phyloP scores from a whole-genome alignment of 331 rosid species.

The Arachis monticola region DNA sequence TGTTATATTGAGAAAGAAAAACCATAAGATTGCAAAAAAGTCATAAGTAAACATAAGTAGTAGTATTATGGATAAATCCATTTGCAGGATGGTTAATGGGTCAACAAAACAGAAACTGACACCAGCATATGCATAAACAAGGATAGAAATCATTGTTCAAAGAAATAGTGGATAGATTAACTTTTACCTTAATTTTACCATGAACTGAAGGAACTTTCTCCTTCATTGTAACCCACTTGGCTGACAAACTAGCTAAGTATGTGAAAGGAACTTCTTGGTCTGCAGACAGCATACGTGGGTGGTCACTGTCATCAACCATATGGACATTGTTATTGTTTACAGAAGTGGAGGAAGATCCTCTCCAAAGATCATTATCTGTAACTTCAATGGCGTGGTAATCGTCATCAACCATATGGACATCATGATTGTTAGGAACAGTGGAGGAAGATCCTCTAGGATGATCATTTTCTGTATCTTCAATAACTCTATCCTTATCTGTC shows the following conservation, averaged over 20 bases:
- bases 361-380: slow-evolving; percentile 21
- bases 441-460: slow-evolving; percentile 38
- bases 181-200: slow-evolving; percentile 82
- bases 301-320: slow-evolving; percentile 51
- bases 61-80: too few species aligned
- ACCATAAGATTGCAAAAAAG: too few species aligned
- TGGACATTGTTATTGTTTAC: slow-evolving; percentile 45
- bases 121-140: slow-evolving; percentile 6
- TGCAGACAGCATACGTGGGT: slow-evolving; percentile 53
- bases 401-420: slow-evolving; percentile 50
- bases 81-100: background rate
- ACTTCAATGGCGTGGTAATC: slow-evolving; percentile 32
- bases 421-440: slow-evolving; percentile 42
- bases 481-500: slow-evolving; percentile 25
- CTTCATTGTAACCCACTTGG: slow-evolving; percentile 71
- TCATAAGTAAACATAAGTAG: too few species aligned
- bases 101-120: background rate
- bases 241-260: slow-evolving; percentile 83
- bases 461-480: slow-evolving; percentile 19
- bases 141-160: slow-evolving; percentile 1
- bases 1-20: too few species aligned
- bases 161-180: slow-evolving; percentile 23
- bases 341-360: slow-evolving; percentile 38
- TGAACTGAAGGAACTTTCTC: slow-evolving; percentile 51
- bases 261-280: slow-evolving; percentile 75